Conservation (phyloP, 495 filamentous ascomycete species). For the Penicillium cinerascens region DNA sequence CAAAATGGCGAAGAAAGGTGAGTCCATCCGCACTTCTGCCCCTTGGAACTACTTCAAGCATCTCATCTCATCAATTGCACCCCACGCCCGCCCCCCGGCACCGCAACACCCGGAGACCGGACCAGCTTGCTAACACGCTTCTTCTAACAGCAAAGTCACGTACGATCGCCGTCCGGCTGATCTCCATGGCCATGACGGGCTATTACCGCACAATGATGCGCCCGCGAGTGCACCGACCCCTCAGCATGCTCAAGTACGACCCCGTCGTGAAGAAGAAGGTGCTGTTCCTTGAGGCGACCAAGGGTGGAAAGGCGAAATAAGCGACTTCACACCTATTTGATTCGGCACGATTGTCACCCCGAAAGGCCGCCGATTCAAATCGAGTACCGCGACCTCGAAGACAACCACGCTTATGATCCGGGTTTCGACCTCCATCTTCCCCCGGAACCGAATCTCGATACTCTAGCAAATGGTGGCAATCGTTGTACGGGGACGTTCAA, state of each 20-base stretch:
- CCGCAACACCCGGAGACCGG: not conserved
- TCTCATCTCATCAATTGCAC: not conserved
- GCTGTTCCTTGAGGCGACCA: slow-evolving; percentile 87
- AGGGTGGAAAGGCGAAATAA: slow-evolving; percentile 49
- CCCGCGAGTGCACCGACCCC: slow-evolving; percentile 72
- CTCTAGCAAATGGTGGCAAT: not conserved
- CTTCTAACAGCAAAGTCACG: slow-evolving; percentile 74
- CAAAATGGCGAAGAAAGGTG: slow-evolving; percentile 37
- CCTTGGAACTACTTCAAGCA: not conserved
- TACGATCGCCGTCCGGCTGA: slow-evolving; percentile 84
- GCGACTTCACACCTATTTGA: not conserved
- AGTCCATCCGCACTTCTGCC: not conserved
- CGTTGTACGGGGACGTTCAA: not conserved
- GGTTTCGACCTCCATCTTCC: not conserved
- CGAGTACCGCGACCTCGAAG: not conserved
- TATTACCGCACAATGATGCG: slow-evolving; percentile 89
- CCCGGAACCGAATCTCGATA: not conserved
- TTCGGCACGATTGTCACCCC: not conserved
- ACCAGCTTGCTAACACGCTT: slow-evolving; percentile 8
- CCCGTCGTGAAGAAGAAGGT: slow-evolving; percentile 95
- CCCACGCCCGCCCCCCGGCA: too few species aligned
- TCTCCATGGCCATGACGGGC: slow-evolving; percentile 98
- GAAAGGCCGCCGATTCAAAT: not conserved
- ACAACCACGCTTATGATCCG: not conserved
- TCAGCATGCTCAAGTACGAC: slow-evolving; percentile 99